Conservation (phyloP, 1,139 yeast genomes). For the Kodamaea sp. region DNA sequence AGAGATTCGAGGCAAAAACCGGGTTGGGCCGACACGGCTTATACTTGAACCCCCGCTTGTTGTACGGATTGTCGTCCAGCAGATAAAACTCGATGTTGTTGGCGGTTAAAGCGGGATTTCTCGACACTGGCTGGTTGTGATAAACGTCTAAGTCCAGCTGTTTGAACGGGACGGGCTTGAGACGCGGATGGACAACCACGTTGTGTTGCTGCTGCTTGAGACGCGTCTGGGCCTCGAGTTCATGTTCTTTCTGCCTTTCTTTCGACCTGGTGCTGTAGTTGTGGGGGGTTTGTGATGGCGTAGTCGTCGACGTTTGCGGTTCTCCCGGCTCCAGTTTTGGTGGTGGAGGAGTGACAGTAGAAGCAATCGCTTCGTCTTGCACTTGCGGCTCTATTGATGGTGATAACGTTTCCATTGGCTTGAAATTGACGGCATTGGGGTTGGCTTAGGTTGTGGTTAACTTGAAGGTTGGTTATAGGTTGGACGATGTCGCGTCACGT, state of each 20-base stretch:
- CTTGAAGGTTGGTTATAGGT: too few species aligned
- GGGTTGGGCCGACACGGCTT: slow-evolving; percentile 78
- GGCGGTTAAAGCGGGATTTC: slow-evolving; percentile 11
- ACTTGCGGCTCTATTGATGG: slow-evolving; percentile 29
- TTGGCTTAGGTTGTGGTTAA: too few species aligned
- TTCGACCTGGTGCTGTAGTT: slow-evolving; percentile 30
- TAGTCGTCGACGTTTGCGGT: neutral
- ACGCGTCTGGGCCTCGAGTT: slow-evolving; percentile 18
- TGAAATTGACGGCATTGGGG: too few species aligned
- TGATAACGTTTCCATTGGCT: too few species aligned
- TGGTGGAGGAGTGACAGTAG: neutral
- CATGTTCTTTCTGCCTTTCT: slow-evolving; percentile 18
- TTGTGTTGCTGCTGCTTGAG: slow-evolving; percentile 30
- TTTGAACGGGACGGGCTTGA: slow-evolving; percentile 48
- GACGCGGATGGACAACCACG: slow-evolving; percentile 43
- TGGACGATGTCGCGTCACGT: too few species aligned
- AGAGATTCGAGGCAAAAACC: slow-evolving; percentile 56
- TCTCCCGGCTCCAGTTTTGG: neutral
- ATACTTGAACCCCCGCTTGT: slow-evolving; percentile 81
- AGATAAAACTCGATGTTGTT: slow-evolving; percentile 37
- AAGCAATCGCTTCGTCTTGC: slow-evolving; percentile 11
- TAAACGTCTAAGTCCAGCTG: slow-evolving; percentile 27
- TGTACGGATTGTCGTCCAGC: slow-evolving; percentile 77
- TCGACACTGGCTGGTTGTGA: slow-evolving; percentile 1
- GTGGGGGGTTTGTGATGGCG: slow-evolving; percentile 11